Evolutionary conservation across 23 red algal species (phyloP), one percentile per base, ranked within the genome.

Genomic region (Agarophyton chilense): DNA sequence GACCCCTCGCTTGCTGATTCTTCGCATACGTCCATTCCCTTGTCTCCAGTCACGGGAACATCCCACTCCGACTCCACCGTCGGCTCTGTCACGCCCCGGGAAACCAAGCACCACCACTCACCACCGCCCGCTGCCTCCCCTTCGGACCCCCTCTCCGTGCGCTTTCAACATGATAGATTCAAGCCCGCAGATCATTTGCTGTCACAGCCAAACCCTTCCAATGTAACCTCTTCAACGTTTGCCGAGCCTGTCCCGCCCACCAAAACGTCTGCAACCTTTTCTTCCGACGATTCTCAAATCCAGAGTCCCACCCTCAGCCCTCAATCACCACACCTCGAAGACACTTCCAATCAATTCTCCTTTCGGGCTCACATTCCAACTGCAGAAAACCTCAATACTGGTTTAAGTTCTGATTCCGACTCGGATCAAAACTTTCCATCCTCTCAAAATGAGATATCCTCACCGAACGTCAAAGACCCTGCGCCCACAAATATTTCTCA

Each of bases 361-460:
- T 3, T 41, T 16, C 4, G 40, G 7, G 4, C 64, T 42, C 32
- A 70, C 17, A 21, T 33, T 4, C 28, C 28, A 33, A 42, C 21
- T 2, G 68, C 4, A 11, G 68, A 74, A 29, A 43, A 26, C 41
- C 40, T 21, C 33, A 38, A 24, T 18, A 46, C 68, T 0, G 39
- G 33, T 26, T 29, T 74, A 10, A 74, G 68, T 18, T 74, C 68
- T 74, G 68, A 74, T 18, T 74, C 68, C 21, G 68, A 74, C n/a
- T 74, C 68, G 24, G 68, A 74, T 74, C 38, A 49, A 43, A 74
- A 39, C 41, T 74, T 74, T 10, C 68, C 68, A 29, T 74, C 68
- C 12, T 38, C 68, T 5, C 68, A 74, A 2, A 74, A 47, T 74
- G 68, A 74, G 18, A 74, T 74, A 25, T 43, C 68, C 21, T 74